Conservation (phyloP, 2,329 filamentous ascomycete genomes). For the Colletotrichum tropicale region DNA sequence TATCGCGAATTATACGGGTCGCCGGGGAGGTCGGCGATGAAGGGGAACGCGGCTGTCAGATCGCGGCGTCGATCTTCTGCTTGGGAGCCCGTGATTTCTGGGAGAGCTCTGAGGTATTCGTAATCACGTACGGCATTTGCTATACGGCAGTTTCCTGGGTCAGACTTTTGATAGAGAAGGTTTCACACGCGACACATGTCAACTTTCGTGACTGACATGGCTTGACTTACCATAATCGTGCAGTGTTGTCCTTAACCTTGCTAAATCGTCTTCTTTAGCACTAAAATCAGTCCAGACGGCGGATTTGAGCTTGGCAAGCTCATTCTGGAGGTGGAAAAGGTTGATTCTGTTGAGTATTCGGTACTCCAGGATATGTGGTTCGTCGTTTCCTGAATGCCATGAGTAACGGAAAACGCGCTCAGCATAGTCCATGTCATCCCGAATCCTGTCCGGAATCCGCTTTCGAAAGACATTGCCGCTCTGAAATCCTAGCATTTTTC, state of each 20-base stretch:
- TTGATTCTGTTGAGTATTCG: neutral
- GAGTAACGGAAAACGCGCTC: neutral
- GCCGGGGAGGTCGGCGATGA: neutral
- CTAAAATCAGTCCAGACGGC: neutral
- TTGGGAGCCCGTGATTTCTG: neutral
- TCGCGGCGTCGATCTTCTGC: neutral
- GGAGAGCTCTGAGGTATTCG: neutral
- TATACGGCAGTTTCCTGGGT: rapidly evolving
- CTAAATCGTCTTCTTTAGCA: neutral
- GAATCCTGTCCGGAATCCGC: neutral
- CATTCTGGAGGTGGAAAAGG: neutral
- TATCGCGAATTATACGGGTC: neutral
- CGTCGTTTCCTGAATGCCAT: neutral
- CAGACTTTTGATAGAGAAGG: no score
- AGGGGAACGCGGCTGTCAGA: neutral
- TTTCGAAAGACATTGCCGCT: neutral
- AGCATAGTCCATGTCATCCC: neutral
- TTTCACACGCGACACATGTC: rapidly evolving
- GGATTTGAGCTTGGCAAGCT: neutral
- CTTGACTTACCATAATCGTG: neutral
- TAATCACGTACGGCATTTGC: neutral
- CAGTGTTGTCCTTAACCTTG: neutral
- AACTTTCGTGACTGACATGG: no score
- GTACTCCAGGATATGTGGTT: neutral
- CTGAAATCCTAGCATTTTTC: neutral